Base-by-base conservation (phyloP, 2,329 filamentous ascomycete species). In the Geoglossum cookeanum region DNA sequence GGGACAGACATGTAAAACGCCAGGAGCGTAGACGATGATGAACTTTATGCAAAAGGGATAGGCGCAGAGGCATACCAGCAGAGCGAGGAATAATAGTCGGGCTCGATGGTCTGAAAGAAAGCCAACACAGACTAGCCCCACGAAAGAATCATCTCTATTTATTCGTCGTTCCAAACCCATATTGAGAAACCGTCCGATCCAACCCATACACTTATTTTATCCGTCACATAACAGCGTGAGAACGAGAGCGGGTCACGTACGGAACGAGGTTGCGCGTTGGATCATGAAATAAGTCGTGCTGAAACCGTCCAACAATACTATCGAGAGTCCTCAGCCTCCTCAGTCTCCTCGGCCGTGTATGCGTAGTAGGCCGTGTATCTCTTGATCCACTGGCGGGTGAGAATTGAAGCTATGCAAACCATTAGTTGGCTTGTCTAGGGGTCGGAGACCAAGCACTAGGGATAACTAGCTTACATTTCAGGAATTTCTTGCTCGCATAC, bases 401-500 rank as follows among this genome's bases (percentile, higher is more conserved):
- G 77, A 65, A 97, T 89, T 30, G 91, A 96, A 64, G 89, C 90
- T 95, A 58, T 57, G 17, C 42, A 15, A 13, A 27, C 13, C 4
- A 42, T 32, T 42, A 59, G 39, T 13, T 53, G 29, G 30, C 22
- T 54, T 47, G 53, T 44, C 11, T 17, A 37, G 30, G 5, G 33
- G 30, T 35, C 17, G 4, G 27, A 30, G 27, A 52, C 6, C 3
- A 37, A 37, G n/a, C 3, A 6, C 32, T 49, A 66, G 63, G 52
- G 13, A 11, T 15, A 47, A 22, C 30, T 32, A 58, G 64, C 78
- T 73, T 81, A 95, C 91, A 90, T 76, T 98, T 98, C 65, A 97
- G 75, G 74, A 97, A 98, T 74, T 95, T 96, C 78, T 97, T 98
- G 80, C 88, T 94, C 58, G 92, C 92, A 70, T 98, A 98, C 73